Percentiles rank a stretch among this genome's conserved stretches.
These are phyloP conservation scores for Papiliotrema flavescens DNA, from an alignment of 1,284 basidiomycete species.

Conservation along the genomic window DNA sequence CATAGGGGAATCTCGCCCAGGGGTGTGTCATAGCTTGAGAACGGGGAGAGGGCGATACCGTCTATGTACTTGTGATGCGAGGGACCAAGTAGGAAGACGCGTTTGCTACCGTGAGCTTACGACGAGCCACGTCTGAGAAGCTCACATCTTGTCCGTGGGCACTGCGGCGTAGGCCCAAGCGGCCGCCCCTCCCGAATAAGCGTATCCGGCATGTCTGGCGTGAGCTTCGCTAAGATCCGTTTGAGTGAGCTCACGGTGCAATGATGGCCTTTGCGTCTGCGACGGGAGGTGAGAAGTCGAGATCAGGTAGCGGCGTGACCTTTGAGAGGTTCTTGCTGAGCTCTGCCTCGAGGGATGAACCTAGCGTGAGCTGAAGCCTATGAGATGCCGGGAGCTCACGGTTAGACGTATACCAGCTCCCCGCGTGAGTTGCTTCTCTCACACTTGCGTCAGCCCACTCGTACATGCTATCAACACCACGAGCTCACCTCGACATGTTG, in stretches of 20 bases:
- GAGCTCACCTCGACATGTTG: constrained; percentile 4
- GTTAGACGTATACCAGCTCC: constrained; percentile 81
- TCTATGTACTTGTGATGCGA: constrained; percentile 88
- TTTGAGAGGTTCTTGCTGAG: constrained; percentile 62
- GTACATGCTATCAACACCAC: neutral
- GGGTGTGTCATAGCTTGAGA: constrained; percentile 76
- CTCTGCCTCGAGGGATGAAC: constrained; percentile 58
- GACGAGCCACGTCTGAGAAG: neutral
- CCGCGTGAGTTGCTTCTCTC: constrained; percentile 74
- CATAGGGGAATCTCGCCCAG: constrained; percentile 79
- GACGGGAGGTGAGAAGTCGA: constrained; percentile 62
- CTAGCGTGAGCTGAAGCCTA: constrained; percentile 53
- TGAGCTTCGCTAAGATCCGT: neutral
- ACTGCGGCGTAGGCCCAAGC: constrained; percentile 95
- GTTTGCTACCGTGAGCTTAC: constrained; percentile 58
- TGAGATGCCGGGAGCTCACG: constrained; percentile 51
- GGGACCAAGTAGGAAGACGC: constrained; percentile 91
- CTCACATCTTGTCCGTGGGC: constrained; percentile 74
- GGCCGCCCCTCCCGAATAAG: constrained; percentile 88
- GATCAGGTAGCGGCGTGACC: constrained; percentile 55
- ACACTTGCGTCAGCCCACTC: constrained; percentile 10
- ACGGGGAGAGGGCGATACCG: constrained; percentile 79
- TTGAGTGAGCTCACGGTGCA: constrained; percentile 68
- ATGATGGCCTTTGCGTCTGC: constrained; percentile 83
- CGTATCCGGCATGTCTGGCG: constrained; percentile 89